Percentiles rank a stretch among this genome's conserved stretches.
These are phyloP conservation scores for Volvox africanus DNA, from an alignment of 139 green algal genomes.

Conservation along the genomic window DNA sequence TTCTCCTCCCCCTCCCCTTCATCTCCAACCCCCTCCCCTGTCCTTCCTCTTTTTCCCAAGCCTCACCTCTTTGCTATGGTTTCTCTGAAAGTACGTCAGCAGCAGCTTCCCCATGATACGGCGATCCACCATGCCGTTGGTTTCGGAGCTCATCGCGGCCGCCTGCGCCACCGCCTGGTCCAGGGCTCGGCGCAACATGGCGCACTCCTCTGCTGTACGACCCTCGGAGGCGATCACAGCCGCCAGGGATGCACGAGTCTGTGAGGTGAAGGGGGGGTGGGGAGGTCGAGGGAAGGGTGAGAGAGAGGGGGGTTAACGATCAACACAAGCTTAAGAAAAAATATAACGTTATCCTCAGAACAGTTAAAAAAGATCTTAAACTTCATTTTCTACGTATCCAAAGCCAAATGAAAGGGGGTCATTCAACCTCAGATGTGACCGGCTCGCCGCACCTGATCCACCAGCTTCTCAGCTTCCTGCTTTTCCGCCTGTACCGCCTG, in stretches of 20 bases:
- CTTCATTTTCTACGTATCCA: too few species aligned
- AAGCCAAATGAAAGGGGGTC: too few species aligned
- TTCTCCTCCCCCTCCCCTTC: background rate
- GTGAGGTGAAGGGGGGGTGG: background rate
- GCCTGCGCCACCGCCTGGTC: slow-evolving; percentile 52
- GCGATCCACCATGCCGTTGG: slow-evolving; percentile 66
- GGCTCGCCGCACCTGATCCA: slow-evolving; percentile 5
- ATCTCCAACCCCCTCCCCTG: background rate
- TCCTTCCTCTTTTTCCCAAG: background rate
- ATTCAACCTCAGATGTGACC: too few species aligned
- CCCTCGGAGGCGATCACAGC: background rate
- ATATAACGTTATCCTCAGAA: too few species aligned
- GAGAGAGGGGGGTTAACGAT: background rate
- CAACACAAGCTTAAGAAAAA: too few species aligned
- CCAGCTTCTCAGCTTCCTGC: slow-evolving; percentile 28
- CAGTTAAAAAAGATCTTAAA: too few species aligned
- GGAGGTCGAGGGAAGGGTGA: background rate
- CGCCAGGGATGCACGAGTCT: slow-evolving; percentile 14
- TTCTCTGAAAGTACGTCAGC: slow-evolving; percentile 76
- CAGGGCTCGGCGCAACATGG: slow-evolving; percentile 70
- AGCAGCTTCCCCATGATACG: slow-evolving; percentile 77
- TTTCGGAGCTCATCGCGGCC: slow-evolving; percentile 56
- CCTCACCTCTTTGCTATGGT: slow-evolving; percentile 58
- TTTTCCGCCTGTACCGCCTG: slow-evolving; percentile 29
- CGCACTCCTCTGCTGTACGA: slow-evolving; percentile 62